Evolutionary conservation across 768 basidiomycete species (phyloP).

Genomic region (Tulasnella sp.): DNA sequence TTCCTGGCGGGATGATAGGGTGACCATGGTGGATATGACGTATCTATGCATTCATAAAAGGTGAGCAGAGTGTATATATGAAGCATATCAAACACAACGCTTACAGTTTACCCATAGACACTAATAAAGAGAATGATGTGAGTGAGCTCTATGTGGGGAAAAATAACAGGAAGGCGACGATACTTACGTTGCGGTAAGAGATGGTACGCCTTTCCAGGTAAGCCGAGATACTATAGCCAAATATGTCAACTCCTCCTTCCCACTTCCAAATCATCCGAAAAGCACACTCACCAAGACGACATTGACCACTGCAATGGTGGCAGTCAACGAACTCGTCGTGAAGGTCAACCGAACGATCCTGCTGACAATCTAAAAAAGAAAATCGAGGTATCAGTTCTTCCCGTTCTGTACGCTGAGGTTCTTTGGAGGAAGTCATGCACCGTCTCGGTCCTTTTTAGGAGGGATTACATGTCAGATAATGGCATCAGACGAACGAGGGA

Average conservation of each 20-base stretch:
- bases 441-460: slow-evolving; percentile 7
- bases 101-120: slow-evolving; percentile 13
- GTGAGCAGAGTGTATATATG: not conserved
- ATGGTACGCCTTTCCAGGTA: slow-evolving; percentile 9
- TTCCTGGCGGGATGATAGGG: not conserved
- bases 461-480: not conserved
- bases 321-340: slow-evolving; percentile 6
- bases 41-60: not conserved
- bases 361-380: not conserved
- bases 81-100: not conserved
- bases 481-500: not conserved
- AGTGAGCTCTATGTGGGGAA: not conserved
- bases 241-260: not conserved
- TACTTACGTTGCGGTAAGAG: slow-evolving; percentile 3
- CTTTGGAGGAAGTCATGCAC: not conserved
- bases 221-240: slow-evolving; percentile 1
- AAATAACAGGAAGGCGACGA: not conserved
- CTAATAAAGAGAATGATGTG: not conserved
- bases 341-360: slow-evolving; percentile 11
- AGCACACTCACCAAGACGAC: not conserved
- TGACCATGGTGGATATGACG: slow-evolving; percentile 8
- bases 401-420: too few species aligned
- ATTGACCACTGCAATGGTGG: slow-evolving; percentile 11
- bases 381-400: too few species aligned
- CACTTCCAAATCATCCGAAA: too few species aligned